Evolutionary conservation across 1,284 basidiomycete species (phyloP), one percentile per base, ranked within the genome.

Genomic region (Malassezia sp.): DNA sequence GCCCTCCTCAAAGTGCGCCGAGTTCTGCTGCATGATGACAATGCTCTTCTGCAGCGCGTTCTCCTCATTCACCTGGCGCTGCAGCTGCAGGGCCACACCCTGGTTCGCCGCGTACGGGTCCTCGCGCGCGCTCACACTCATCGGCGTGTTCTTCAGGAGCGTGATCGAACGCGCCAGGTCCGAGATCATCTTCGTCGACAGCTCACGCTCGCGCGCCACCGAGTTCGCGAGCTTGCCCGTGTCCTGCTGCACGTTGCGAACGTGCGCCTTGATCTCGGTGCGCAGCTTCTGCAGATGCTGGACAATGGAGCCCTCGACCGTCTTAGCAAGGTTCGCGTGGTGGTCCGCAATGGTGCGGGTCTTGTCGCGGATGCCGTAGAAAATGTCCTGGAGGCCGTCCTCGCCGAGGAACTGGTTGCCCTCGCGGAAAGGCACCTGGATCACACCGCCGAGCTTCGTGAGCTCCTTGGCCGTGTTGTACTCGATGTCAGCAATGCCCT

Each of bases 1-100:
- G 52, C 90, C 91, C 65, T 89, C 85, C 73, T 96, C 91, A 61
- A 97, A 97, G 71, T 93, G 84, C 18, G 90, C 91, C 37, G 84
- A 87, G 73, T 95, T 95, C 64, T 95, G 71, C 71, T 97, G 91
- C 80, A 95, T 96, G 71, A 97, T 93, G 67, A 97, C 83, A 67
- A 96, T 85, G n/a, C 83, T 87, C 72, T 97, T 97, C 73, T 97
- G 93, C 15, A 97, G 79, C 0, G 90, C 81, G 68, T 97, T 97
- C 74, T 97, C 93, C 73, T 93, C 91, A 73, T 90, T 82, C 37
- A 96, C 88, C 72, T 76, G 72, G 67, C 84, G 88, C 62, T 84
- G 80, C 35, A 97, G 82, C 73, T 97, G 91, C 50, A 80, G 82
- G 45, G 78, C 73, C 42, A 96, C 91, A 39, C 79, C 76, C 56